Conservation (phyloP, 371 early-diverging fungal genomes). For the Syncephalis plumigaleata region DNA sequence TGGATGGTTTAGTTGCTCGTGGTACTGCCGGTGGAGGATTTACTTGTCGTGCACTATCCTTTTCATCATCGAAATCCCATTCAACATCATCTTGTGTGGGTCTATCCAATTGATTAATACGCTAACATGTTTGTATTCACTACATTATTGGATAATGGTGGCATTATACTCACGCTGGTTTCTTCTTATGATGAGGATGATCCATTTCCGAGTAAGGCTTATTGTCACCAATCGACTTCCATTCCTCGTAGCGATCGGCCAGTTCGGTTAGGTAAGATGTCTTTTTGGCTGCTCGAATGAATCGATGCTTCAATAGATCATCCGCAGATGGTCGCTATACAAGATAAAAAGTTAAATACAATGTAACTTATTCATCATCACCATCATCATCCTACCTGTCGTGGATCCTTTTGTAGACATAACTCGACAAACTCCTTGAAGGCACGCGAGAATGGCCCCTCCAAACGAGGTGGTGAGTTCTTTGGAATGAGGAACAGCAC, state of each 20-base stretch:
- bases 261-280: constrained; percentile 67
- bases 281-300: constrained; percentile 67
- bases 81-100: too few relatives aligned
- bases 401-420: constrained; percentile 77
- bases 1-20: too few relatives aligned
- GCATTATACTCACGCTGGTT: too few relatives aligned
- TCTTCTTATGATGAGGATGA: not conserved
- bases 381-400: constrained; percentile 20
- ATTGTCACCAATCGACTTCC: constrained; percentile 23
- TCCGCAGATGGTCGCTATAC: constrained; percentile 71
- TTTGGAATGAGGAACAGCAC: constrained; percentile 88
- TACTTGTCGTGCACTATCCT: too few relatives aligned
- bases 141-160: too few relatives aligned
- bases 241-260: constrained; percentile 65
- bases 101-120: too few relatives aligned
- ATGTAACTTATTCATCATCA: constrained; percentile 1
- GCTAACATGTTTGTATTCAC: too few relatives aligned
- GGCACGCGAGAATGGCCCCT: constrained; percentile 56
- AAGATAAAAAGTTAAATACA: constrained; percentile 3
- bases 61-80: too few relatives aligned
- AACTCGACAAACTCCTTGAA: constrained; percentile 83
- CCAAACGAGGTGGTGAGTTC: constrained; percentile 71
- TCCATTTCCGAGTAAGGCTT: not conserved
- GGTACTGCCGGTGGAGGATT: too few relatives aligned
- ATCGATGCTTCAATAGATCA: constrained; percentile 78